Conservation (phyloP, 441 rosid genomes). For the Adansonia gregorii region DNA sequence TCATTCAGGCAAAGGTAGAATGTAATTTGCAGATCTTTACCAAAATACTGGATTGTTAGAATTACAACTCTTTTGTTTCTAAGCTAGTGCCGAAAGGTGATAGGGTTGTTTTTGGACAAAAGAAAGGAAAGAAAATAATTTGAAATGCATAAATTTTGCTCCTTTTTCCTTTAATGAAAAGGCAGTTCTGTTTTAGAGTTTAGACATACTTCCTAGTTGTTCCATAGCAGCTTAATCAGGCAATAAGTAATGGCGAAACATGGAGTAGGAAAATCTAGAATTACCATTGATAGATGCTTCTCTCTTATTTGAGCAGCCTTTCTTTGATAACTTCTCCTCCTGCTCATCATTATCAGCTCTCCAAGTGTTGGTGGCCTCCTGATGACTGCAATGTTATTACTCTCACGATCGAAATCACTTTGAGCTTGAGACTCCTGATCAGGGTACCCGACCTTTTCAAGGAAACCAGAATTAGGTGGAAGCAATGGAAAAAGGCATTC, state of each 20-base stretch:
- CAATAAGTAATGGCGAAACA: slow-evolving; percentile 20
- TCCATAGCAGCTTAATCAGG: slow-evolving; percentile 3
- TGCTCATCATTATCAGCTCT: slow-evolving; percentile 85
- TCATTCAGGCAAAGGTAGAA: slow-evolving; percentile 40
- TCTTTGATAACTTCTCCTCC: slow-evolving; percentile 68
- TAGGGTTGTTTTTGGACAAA: background rate
- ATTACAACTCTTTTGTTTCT: slow-evolving; percentile 26
- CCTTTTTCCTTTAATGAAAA: background rate
- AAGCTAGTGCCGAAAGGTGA: slow-evolving; percentile 17
- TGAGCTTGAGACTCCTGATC: slow-evolving; percentile 33
- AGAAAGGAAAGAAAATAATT: background rate
- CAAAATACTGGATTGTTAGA: slow-evolving; percentile 6
- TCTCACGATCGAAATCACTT: slow-evolving; percentile 28
- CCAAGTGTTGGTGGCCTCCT: slow-evolving; percentile 71
- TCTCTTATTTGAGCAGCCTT: slow-evolving; percentile 60
- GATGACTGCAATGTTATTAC: slow-evolving; percentile 36
- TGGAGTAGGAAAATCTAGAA: slow-evolving; percentile 23
- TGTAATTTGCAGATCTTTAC: slow-evolving; percentile 17
- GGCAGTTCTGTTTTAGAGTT: background rate
- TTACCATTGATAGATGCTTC: slow-evolving; percentile 62
- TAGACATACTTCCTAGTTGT: background rate
- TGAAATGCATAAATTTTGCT: background rate
- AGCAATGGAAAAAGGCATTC: slow-evolving; percentile 80
- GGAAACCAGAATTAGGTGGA: slow-evolving; percentile 51
- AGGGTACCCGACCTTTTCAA: slow-evolving; percentile 35